phyloP scores from a whole-genome alignment of 305 asterid genomes.

The Fraxinus sp. region DNA sequence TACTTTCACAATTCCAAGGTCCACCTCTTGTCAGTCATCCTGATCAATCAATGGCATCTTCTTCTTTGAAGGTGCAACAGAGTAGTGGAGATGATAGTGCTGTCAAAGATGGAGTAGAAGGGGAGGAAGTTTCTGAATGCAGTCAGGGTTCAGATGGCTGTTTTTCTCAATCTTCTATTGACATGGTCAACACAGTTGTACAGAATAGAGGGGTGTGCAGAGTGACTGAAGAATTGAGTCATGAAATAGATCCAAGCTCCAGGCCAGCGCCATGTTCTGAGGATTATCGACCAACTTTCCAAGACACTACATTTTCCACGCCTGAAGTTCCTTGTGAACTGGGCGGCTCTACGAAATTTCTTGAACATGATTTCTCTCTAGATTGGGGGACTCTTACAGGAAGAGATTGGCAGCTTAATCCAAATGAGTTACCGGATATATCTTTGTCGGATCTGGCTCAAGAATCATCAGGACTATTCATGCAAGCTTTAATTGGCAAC shows the following conservation, averaged over 20 bases:
- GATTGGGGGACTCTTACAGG: conserved; percentile 61
- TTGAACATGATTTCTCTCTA: conserved; percentile 47
- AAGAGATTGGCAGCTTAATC: conserved; percentile 46
- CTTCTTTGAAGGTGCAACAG: conserved; percentile 69
- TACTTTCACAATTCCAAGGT: conserved; percentile 76
- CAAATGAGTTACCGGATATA: conserved; percentile 57
- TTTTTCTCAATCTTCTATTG: conserved; percentile 55
- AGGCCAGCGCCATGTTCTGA: conserved; percentile 41
- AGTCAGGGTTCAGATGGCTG: conserved; percentile 71
- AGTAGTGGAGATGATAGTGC: conserved; percentile 73
- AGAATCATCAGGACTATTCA: conserved; percentile 49
- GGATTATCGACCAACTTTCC: conserved; percentile 43
- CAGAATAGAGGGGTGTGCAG: conserved; percentile 43
- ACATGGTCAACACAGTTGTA: conserved; percentile 30
- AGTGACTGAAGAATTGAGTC: conserved; percentile 39
- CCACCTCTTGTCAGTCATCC: conserved; percentile 50
- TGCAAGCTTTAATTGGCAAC: conserved; percentile 45
- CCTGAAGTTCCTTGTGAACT: conserved; percentile 50
- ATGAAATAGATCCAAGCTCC: conserved; percentile 6
- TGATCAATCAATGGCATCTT: conserved; percentile 50
- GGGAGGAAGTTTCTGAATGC: conserved; percentile 88
- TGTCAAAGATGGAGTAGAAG: conserved; percentile 50
- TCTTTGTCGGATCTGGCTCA: conserved; percentile 59
- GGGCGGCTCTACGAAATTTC: conserved; percentile 38
- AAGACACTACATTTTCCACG: conserved; percentile 43